phyloP scores from a whole-genome alignment of 163 green algal species.

The Chlorella variabilis region DNA sequence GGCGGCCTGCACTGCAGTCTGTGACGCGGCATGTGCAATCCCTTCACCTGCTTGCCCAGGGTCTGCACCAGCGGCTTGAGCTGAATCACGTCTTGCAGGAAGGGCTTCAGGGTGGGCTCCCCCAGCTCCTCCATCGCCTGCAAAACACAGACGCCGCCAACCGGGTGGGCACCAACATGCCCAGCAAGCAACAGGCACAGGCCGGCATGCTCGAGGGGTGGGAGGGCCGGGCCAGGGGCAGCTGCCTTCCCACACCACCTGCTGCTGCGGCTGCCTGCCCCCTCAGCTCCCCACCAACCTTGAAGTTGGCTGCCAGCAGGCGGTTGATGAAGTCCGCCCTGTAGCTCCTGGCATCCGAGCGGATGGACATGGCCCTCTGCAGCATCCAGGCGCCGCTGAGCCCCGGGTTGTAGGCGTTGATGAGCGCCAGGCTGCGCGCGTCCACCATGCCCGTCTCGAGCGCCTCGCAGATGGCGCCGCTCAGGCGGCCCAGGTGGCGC shows the following conservation, averaged over 20 bases:
- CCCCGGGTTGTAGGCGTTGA: constrained; percentile 83
- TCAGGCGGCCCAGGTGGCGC: constrained; percentile 82
- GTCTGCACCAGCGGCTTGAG: constrained; percentile 70
- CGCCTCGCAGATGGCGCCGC: constrained; percentile 67
- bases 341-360: not conserved
- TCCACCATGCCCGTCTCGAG: constrained; percentile 62
- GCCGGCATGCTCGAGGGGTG: too few relatives aligned
- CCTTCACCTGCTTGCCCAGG: constrained; percentile 48
- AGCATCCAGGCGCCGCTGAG: constrained; percentile 83
- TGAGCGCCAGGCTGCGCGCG: constrained; percentile 50
- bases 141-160: not conserved
- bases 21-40: not conserved
- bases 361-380: constrained; percentile 75
- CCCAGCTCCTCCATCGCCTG: constrained; percentile 76
- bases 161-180: too few relatives aligned
- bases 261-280: too few relatives aligned
- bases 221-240: too few relatives aligned
- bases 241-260: too few relatives aligned
- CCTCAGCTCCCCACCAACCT: not conserved
- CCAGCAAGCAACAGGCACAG: too few relatives aligned
- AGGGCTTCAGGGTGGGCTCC: constrained; percentile 84
- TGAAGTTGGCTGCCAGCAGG: constrained; percentile 75
- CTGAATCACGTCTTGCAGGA: constrained; percentile 92
- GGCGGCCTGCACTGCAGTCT: too few relatives aligned
- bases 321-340: constrained; percentile 66